A percentile compares a stretch with the other conserved stretches of the same genome.
These are phyloP conservation scores for Aspergillus homomorphus DNA, from an alignment of 495 filamentous ascomycete species.

Conservation along the genomic window DNA sequence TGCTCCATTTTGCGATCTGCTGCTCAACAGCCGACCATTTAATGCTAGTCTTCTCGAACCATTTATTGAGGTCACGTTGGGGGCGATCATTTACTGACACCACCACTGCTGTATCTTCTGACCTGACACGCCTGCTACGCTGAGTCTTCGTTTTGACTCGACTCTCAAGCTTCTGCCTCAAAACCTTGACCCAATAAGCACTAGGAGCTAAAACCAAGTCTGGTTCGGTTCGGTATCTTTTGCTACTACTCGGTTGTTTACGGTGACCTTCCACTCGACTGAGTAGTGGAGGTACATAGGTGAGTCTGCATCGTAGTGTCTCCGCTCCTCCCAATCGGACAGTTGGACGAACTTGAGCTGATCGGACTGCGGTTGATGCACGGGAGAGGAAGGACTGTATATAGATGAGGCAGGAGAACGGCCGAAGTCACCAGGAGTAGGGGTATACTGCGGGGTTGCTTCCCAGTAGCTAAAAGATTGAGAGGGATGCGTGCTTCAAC, in stretches of 20 bases:
- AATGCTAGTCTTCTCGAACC: slow-evolving; percentile 20
- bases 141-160: neutral
- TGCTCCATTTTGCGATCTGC: slow-evolving; percentile 17
- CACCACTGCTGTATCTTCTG: slow-evolving; percentile 1
- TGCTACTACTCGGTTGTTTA: slow-evolving; percentile 32
- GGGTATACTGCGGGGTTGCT: too few relatives aligned
- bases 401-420: too few relatives aligned
- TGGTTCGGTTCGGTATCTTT: slow-evolving; percentile 37
- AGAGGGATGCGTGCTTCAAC: too few relatives aligned
- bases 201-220: slow-evolving; percentile 29
- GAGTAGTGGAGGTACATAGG: too few relatives aligned
- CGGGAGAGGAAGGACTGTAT: too few relatives aligned
- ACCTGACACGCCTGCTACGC: neutral
- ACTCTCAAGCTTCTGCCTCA: slow-evolving; percentile 1
- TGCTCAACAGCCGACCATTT: slow-evolving; percentile 23
- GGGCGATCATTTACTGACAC: slow-evolving; percentile 23
- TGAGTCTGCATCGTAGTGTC: too few relatives aligned
- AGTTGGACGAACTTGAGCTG: too few relatives aligned
- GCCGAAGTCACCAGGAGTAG: too few relatives aligned
- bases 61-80: slow-evolving; percentile 24
- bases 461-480: too few relatives aligned
- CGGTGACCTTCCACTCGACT: slow-evolving; percentile 31
- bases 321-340: slow-evolving; percentile 10
- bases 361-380: too few relatives aligned
- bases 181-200: neutral